Conservation (phyloP, 108 stramenopile genomes). For the Mediolabrus comicus region DNA sequence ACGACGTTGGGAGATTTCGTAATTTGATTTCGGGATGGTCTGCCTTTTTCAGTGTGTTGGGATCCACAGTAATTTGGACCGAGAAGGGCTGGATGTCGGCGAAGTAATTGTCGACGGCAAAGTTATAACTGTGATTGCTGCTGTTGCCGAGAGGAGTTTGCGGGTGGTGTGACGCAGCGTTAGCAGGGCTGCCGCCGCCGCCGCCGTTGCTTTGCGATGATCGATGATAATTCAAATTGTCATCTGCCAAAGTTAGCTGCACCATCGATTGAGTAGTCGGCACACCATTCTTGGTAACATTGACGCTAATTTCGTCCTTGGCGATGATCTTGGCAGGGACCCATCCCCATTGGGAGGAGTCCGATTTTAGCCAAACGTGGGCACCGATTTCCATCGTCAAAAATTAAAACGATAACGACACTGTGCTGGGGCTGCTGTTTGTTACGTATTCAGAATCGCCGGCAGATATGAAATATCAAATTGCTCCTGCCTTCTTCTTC, state of each 20-base stretch:
- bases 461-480: too few species aligned
- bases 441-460: too few species aligned
- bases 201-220: constrained; percentile 37
- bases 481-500: too few species aligned
- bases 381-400: constrained; percentile 68
- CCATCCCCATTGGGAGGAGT: constrained; percentile 81
- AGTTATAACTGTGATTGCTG: background rate
- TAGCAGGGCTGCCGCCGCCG: constrained; percentile 25
- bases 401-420: too few species aligned
- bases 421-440: too few species aligned
- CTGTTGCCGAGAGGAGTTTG: background rate
- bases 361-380: constrained; percentile 74
- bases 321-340: constrained; percentile 69
- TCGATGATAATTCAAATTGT: background rate
- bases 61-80: constrained; percentile 58
- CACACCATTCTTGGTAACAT: constrained; percentile 26
- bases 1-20: constrained; percentile 64
- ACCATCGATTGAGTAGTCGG: constrained; percentile 32
- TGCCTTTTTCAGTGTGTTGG: constrained; percentile 65
- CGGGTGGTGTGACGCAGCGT: constrained; percentile 11
- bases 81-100: constrained; percentile 55
- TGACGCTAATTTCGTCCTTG: constrained; percentile 50
- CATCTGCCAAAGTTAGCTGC: constrained; percentile 54
- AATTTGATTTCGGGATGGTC: constrained; percentile 82
- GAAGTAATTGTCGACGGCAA: constrained; percentile 43